Evolutionary conservation across 805 yeast species (phyloP).

Genomic region (Sungouiozyma ichnusensis): DNA sequence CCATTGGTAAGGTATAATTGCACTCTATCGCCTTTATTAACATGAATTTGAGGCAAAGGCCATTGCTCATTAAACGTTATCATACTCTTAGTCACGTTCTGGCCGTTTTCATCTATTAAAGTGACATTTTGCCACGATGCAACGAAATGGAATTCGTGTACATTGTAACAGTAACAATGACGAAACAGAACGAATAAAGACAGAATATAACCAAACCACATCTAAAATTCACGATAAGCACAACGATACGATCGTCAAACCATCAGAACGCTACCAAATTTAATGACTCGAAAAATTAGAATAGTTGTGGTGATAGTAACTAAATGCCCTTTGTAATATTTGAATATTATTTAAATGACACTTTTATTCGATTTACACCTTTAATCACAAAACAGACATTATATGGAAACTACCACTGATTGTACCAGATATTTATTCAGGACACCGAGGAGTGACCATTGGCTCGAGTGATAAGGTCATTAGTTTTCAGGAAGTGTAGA

Average conservation of each 20-base stretch:
- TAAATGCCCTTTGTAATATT: too few relatives aligned
- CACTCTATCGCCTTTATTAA: conserved; percentile 53
- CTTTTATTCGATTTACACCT: background rate
- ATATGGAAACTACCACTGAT: background rate
- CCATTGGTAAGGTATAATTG: conserved; percentile 54
- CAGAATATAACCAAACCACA: background rate
- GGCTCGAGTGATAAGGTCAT: too few relatives aligned
- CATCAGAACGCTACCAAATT: background rate
- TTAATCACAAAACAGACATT: background rate
- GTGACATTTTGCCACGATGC: conserved; percentile 47
- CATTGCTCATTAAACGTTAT: conserved; percentile 61
- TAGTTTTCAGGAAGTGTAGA: background rate
- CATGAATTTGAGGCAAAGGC: conserved; percentile 65
- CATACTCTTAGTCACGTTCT: conserved; percentile 32
- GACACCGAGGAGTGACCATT: too few relatives aligned
- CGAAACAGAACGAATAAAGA: background rate
- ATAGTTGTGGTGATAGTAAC: too few relatives aligned
- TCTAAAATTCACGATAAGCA: background rate
- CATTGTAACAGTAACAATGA: conserved; percentile 13
- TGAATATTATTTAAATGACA: background rate
- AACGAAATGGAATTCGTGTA: conserved; percentile 48
- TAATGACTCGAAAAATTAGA: too few relatives aligned
- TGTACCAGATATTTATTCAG: too few relatives aligned
- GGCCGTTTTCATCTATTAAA: conserved; percentile 1
- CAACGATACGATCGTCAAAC: background rate